These are phyloP conservation scores for Amanita inopinata DNA, from an alignment of 768 basidiomycete species.

Conservation along the genomic window DNA sequence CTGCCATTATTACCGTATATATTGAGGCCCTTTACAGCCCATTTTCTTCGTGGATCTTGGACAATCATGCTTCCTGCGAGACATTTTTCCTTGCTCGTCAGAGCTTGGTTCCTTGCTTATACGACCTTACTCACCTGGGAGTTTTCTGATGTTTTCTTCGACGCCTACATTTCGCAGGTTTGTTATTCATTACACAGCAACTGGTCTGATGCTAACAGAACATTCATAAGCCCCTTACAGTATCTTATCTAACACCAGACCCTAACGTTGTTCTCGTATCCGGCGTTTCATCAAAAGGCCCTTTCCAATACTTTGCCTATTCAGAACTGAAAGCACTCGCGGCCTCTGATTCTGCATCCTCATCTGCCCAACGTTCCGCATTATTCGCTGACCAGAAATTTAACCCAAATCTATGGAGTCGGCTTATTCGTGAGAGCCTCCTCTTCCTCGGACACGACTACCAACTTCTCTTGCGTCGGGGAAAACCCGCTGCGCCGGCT, in stretches of 20 bases:
- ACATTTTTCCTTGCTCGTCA: slow-evolving; percentile 33
- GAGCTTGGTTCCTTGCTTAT: slow-evolving; percentile 41
- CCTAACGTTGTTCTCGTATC: slow-evolving; percentile 50
- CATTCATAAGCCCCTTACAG: slow-evolving; percentile 32
- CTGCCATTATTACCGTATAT: slow-evolving; percentile 41
- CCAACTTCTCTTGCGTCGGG: slow-evolving; percentile 52
- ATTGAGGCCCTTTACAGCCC: slow-evolving; percentile 52
- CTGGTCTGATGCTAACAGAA: slow-evolving; percentile 5
- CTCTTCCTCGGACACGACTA: slow-evolving; percentile 60
- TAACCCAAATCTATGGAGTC: slow-evolving; percentile 53
- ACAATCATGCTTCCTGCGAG: slow-evolving; percentile 39
- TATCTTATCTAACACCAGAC: slow-evolving; percentile 37
- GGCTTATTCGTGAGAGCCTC: slow-evolving; percentile 48
- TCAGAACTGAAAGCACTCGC: slow-evolving; percentile 49
- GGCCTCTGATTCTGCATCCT: slow-evolving; percentile 28
- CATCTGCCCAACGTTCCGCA: slow-evolving; percentile 35
- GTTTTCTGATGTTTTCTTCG: slow-evolving; percentile 49
- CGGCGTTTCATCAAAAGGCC: slow-evolving; percentile 37
- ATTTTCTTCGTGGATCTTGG: slow-evolving; percentile 52
- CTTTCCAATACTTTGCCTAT: slow-evolving; percentile 59
- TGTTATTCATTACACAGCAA: slow-evolving; percentile 9
- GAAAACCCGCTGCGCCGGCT: slow-evolving; percentile 27
- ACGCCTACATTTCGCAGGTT: slow-evolving; percentile 49
- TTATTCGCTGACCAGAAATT: slow-evolving; percentile 66
- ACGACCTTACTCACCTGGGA: slow-evolving; percentile 56